phyloP scores from a whole-genome alignment of 495 filamentous ascomycete genomes.

The Penicillium atrosanguineum region DNA sequence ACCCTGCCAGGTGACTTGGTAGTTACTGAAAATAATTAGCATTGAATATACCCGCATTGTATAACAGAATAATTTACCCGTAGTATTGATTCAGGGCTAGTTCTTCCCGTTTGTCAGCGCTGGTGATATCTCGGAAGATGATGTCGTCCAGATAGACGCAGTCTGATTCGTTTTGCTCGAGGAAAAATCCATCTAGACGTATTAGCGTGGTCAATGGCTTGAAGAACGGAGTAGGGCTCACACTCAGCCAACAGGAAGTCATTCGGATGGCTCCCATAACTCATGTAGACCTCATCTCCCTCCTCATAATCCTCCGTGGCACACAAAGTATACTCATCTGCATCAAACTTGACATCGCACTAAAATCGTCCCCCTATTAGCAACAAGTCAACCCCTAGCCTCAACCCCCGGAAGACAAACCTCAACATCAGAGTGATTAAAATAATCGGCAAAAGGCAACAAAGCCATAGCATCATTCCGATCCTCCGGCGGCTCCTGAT shows the following conservation, averaged over 20 bases:
- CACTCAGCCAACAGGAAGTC: constrained; percentile 81
- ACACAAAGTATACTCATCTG: constrained; percentile 59
- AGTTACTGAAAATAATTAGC: constrained; percentile 45
- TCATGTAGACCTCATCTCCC: constrained; percentile 76
- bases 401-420: constrained; percentile 19
- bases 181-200: constrained; percentile 67
- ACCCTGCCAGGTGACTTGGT: constrained; percentile 57
- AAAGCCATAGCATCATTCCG: constrained; percentile 75
- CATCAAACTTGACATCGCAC: constrained; percentile 63
- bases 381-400: not conserved
- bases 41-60: constrained; percentile 4
- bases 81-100: constrained; percentile 60
- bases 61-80: constrained; percentile 37
- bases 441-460: constrained; percentile 82
- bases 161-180: constrained; percentile 66
- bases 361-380: constrained; percentile 12
- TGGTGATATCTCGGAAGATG: constrained; percentile 53
- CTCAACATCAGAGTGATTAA: constrained; percentile 69
- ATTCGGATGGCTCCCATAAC: constrained; percentile 76
- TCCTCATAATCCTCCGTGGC: constrained; percentile 51
- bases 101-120: constrained; percentile 40
- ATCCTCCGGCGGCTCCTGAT: constrained; percentile 47
- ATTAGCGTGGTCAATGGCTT: not conserved
- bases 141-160: constrained; percentile 65
- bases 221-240: constrained; percentile 21